A percentile compares a stretch with the other conserved stretches of the same genome.
phyloP scores from a whole-genome alignment of 345 rosid genomes.

The Limnanthes douglasii region DNA sequence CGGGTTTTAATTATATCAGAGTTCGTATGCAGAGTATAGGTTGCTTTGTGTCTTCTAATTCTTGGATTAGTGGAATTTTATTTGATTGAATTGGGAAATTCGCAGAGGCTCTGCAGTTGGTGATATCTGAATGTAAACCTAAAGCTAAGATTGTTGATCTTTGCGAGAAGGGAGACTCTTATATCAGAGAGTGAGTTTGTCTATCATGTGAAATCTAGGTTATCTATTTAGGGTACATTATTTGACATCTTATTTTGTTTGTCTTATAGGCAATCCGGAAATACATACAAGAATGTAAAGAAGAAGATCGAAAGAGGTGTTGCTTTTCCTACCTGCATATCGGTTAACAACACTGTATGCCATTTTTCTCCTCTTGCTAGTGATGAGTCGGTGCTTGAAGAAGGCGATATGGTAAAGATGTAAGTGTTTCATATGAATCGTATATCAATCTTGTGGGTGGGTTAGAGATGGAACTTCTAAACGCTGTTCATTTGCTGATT shows the following conservation, averaged over 20 bases:
- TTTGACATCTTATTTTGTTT: slow-evolving; percentile 1
- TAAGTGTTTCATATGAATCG: no score
- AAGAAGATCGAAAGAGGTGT: slow-evolving; percentile 88
- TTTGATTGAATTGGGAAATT: slow-evolving; percentile 3
- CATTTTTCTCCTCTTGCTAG: slow-evolving; percentile 90
- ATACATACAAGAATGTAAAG: slow-evolving; percentile 87
- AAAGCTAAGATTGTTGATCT: slow-evolving; percentile 79
- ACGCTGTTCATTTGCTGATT: no score
- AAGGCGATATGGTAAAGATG: slow-evolving; percentile 85
- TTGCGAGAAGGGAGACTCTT: slow-evolving; percentile 82
- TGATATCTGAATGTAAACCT: slow-evolving; percentile 61
- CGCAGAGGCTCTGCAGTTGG: slow-evolving; percentile 87
- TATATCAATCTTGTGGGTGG: no score
- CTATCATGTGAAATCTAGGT: no score
- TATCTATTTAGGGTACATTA: no score
- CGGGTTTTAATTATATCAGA: no score
- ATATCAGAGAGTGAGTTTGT: slow-evolving; percentile 85
- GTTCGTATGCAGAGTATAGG: not conserved
- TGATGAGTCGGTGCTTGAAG: slow-evolving; percentile 64
- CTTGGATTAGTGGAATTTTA: not conserved
- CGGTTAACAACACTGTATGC: slow-evolving; percentile 77
- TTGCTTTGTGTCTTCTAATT: not conserved
- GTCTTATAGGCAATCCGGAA: slow-evolving; percentile 55
- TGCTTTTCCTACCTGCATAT: slow-evolving; percentile 93
- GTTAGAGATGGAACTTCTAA: no score